Percentiles rank a stretch among this genome's conserved stretches.
These are phyloP conservation scores for Tetrapisispora arboricola DNA, from an alignment of 805 yeast genomes.

Conservation along the genomic window DNA sequence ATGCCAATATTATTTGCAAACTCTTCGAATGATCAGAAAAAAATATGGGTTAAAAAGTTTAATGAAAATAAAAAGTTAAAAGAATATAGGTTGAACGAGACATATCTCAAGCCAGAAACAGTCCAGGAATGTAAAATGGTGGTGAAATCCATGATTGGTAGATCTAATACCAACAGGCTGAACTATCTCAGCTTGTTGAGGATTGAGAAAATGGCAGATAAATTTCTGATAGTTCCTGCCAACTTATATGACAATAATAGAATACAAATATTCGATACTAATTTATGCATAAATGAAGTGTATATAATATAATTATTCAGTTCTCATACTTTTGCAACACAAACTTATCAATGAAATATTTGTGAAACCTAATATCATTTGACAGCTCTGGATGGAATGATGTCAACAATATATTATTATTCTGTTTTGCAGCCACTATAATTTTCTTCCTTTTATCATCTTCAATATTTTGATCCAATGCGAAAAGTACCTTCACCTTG, in stretches of 20 bases:
- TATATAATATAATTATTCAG: neutral
- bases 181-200: conserved; percentile 10
- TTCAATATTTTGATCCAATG: conserved; percentile 19
- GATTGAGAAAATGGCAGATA: conserved; percentile 5
- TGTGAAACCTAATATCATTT: conserved; percentile 49
- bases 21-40: conserved; percentile 2
- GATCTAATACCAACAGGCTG: conserved; percentile 2
- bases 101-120: neutral
- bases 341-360: conserved; percentile 57
- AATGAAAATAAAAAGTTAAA: neutral
- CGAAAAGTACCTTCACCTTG: conserved; percentile 34
- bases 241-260: conserved; percentile 13
- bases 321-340: conserved; percentile 22
- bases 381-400: conserved; percentile 75
- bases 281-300: neutral
- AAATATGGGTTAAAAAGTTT: neutral
- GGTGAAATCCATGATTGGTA: neutral
- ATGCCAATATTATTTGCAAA: neutral
- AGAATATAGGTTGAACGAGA: neutral
- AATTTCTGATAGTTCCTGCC: conserved; percentile 12
- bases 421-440: conserved; percentile 63
- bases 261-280: conserved; percentile 4
- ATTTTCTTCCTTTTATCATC: conserved; percentile 19
- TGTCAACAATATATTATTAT: conserved; percentile 53
- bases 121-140: neutral